Evolutionary conservation across 805 yeast species (phyloP), one percentile per base, ranked within the genome.

Genomic region (Aciculoconidium aculeatum): DNA sequence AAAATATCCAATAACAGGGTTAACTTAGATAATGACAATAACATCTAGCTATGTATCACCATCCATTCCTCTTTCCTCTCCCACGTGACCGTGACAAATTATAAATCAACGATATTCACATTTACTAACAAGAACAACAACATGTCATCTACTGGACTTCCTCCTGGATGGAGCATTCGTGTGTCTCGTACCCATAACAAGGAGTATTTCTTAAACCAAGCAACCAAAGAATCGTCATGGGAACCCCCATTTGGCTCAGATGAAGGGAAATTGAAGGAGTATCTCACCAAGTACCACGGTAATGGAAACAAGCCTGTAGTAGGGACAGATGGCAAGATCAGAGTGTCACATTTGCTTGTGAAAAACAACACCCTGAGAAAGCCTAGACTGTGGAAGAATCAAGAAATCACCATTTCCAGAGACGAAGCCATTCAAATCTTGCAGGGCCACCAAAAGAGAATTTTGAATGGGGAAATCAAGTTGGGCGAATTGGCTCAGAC

Each of bases 201-300:
- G 44, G 95, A 90, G 36, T 92, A 92, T 60, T 92, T 66, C 57
- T 78, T 71, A 58, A 76, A 88, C 49, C 73, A 77, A 16, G 65
- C 67, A 23, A 76, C 87, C 2, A 70, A 75, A 25, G 78, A 78
- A 49, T 82, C 95, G 0, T 67, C 77, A 21, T 92, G 98, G 98
- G 88, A 80, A 32, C 83, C 94, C 7, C 98, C 98, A 3, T 72
- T 64, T 28, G 95, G 90, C 3, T 76, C 94, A 2, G 82, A 92
- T 43, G 50, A 67, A 10, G 75, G 57, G 1, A 62, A 65, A 42
- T 65, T 90, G 35, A 64, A 71, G 21, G 59, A 58, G 10, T 84
- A 83, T 56, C 57, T 84, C 37, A 59, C 66, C 24, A 55, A 47
- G 34, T 56, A 42, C 35, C 53, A 47, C 25, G 37, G 44, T 22